Percentiles rank a stretch among this genome's conserved stretches.
Conservation (phyloP, 192 early-diverging fungal genomes). For the Umbelopsis sp. region DNA sequence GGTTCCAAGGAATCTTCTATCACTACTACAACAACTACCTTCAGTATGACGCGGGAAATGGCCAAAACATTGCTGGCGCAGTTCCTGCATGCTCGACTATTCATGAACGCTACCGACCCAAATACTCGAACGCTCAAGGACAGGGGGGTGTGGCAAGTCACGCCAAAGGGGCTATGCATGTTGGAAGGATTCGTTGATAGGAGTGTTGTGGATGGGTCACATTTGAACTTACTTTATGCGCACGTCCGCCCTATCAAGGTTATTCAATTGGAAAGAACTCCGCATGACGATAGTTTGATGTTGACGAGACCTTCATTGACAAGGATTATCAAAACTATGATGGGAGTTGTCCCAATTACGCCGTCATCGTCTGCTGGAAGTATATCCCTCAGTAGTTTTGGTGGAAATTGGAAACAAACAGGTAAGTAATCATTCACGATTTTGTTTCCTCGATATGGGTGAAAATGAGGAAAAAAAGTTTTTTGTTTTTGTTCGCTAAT, state of each 20-base stretch:
- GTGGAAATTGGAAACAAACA: neutral
- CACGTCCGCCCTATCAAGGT: constrained; percentile 14
- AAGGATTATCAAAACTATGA: constrained; percentile 46
- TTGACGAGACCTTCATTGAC: constrained; percentile 40
- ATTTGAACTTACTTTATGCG: constrained; percentile 15
- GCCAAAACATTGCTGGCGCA: constrained; percentile 48
- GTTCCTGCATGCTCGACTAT: constrained; percentile 54
- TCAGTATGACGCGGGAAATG: constrained; percentile 57
- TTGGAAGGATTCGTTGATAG: constrained; percentile 48
- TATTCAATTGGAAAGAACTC: constrained; percentile 24
- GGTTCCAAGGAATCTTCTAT: constrained; percentile 29
- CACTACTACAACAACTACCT: constrained; percentile 56
- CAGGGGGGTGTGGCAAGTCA: constrained; percentile 46
- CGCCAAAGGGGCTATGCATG: constrained; percentile 51
- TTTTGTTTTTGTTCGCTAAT: too few species aligned
- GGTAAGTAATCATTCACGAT: neutral
- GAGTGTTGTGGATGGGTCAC: constrained; percentile 42
- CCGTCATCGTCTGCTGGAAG: neutral
- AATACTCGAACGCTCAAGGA: constrained; percentile 46
- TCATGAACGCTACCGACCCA: constrained; percentile 46
- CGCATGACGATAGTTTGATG: constrained; percentile 47
- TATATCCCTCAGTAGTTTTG: neutral
- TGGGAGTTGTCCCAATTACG: constrained; percentile 40
- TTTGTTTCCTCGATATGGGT: neutral
- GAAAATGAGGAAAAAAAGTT: too few species aligned